Base-by-base conservation (phyloP, 2,329 filamentous ascomycete species). In the Diaporthe vexans region DNA sequence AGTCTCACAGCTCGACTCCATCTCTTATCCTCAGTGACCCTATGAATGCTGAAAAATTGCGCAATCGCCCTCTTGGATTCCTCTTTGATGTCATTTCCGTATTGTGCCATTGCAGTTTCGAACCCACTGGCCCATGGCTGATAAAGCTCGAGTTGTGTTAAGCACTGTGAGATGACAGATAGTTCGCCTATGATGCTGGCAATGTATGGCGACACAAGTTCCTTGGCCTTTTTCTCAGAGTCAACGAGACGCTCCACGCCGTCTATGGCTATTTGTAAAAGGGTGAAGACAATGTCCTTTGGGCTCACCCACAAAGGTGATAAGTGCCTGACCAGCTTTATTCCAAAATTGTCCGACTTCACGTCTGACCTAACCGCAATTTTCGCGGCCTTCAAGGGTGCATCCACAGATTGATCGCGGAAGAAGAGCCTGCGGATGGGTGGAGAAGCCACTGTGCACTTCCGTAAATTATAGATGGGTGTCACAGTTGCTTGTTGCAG, bases 121-220 rank as follows among this genome's bases (percentile, higher is more conserved):
- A 86, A 88, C 0, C 76, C 80, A 43, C 78, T 79, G 4, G 86
- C 85, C 87, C 88, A 89, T 0, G 88, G 87, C 59, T 86, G 85
- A 75, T 85, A 89, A 0, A 84, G 73, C 1, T 86, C 78, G 4
- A 90, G 76, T 73, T 90, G 86, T 7, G 80, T 79, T 10, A 84
- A 37, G 65, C 85, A 86, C 74, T 90, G 80, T 1, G 81, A 77
- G 0, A 88, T 52, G 46, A 90, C 83, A 3, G 86, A 84, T 0
- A 90, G 78, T 21, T 88, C 84, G 3, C 84, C 83, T 10, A 90
- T 81, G 0, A 83, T 54, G 0, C 72, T 72, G 2, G 81, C 81
- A 0, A 87, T 76, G 19, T 76, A 80, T 0, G 81, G 56, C 0
- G 87, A 85, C 0, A 89, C 73, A 11, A 87, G 75, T 1, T 80